These are phyloP conservation scores for Nicotiana rustica DNA, from an alignment of 305 asterid species.

Conservation along the genomic window DNA sequence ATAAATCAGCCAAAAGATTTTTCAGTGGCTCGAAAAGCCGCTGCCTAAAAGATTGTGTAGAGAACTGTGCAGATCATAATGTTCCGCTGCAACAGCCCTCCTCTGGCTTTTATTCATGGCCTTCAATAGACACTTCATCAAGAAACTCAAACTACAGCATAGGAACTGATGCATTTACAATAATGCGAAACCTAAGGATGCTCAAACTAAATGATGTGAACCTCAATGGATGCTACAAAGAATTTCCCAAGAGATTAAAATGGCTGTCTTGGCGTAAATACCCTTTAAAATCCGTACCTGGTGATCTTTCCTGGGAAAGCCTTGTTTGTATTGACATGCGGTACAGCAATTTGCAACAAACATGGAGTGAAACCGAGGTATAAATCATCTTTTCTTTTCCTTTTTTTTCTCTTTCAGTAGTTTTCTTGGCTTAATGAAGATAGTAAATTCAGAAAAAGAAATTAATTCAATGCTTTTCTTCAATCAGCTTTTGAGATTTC, in stretches of 20 bases:
- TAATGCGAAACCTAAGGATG: constrained; percentile 32
- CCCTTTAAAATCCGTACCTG: constrained; percentile 36
- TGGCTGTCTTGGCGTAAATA: constrained; percentile 44
- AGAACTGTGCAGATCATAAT: not conserved
- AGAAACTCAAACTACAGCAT: not conserved
- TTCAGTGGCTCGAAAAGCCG: not conserved
- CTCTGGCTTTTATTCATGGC: not conserved
- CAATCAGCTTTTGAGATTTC: constrained; percentile 33
- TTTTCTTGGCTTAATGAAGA: not conserved
- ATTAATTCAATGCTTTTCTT: not conserved
- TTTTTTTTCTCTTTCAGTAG: not conserved
- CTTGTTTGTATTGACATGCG: constrained; percentile 42
- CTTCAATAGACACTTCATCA: constrained; percentile 9
- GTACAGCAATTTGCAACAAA: constrained; percentile 33
- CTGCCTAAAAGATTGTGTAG: not conserved
- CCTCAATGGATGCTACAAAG: constrained; percentile 35
- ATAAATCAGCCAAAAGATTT: constrained; percentile 25
- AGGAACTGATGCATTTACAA: constrained; percentile 35
- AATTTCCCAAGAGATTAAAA: constrained; percentile 37
- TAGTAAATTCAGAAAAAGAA: not conserved
- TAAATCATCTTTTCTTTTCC: constrained; percentile 7
- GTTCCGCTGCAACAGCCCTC: not conserved
- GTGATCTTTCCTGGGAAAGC: constrained; percentile 33
- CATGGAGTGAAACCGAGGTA: constrained; percentile 39
- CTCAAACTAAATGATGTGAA: constrained; percentile 36